Evolutionary conservation across 2,329 filamentous ascomycete species (phyloP).

Genomic region (Myriosclerotinia scirpicola): DNA sequence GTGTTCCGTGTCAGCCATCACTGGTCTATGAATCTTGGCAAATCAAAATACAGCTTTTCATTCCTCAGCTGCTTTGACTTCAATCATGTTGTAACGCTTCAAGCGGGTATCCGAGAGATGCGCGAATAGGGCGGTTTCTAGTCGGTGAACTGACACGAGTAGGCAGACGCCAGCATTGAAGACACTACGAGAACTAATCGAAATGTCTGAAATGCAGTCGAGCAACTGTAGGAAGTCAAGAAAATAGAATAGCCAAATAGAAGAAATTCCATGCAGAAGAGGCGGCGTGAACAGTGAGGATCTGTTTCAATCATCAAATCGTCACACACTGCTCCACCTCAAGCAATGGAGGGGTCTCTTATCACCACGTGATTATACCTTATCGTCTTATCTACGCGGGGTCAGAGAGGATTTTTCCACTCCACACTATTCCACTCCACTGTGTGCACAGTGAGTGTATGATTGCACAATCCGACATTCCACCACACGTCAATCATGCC

Average conservation of each 20-base stretch:
- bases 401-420: conserved; percentile 12
- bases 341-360: not conserved
- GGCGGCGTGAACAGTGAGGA: not conserved
- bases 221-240: not conserved
- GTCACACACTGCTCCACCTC: not conserved
- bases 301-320: not conserved
- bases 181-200: not conserved
- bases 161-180: conserved; percentile 5
- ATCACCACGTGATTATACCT: not conserved
- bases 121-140: not conserved
- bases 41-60: not conserved
- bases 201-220: not conserved
- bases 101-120: not conserved
- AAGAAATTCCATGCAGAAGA: not conserved
- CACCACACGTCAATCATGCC: conserved; percentile 18
- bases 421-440: not conserved
- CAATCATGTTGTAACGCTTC: conserved; percentile 8
- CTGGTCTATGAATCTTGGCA: not conserved
- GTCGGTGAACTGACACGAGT: not conserved
- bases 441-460: too few species aligned
- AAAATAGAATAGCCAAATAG: not conserved
- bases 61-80: conserved; percentile 5
- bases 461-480: conserved; percentile 8
- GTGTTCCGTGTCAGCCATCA: conserved; percentile 9
- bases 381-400: conserved; percentile 4